These are phyloP conservation scores for Anthracocystis panici-leucophaei DNA, from an alignment of 1,284 basidiomycete species.

Conservation along the genomic window DNA sequence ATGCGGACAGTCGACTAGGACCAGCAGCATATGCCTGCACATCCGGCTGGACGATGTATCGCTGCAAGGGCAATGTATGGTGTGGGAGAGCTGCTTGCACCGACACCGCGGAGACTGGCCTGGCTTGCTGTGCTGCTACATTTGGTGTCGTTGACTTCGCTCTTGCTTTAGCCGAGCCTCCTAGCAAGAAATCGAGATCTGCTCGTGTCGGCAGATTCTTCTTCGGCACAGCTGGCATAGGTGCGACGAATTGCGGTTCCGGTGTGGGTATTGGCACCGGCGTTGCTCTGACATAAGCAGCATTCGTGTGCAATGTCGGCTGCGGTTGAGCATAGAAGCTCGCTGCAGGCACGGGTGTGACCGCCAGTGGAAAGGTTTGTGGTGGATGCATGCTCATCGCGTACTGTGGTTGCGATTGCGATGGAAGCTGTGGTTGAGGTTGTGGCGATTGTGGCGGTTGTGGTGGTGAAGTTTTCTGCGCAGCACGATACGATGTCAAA, in stretches of 20 bases:
- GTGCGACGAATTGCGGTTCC: not conserved
- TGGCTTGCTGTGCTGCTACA: not conserved
- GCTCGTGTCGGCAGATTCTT: slow-evolving; percentile 24
- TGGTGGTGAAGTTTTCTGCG: not conserved
- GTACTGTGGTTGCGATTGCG: not conserved
- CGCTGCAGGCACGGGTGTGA: slow-evolving; percentile 4
- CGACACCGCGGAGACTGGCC: not conserved
- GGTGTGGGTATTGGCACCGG: slow-evolving; percentile 2
- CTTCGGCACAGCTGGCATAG: slow-evolving; percentile 3
- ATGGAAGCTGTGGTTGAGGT: not conserved
- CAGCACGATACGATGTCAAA: not conserved
- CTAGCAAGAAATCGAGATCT: slow-evolving; percentile 35
- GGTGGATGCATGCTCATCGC: slow-evolving; percentile 5
- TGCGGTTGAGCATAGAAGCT: slow-evolving; percentile 26
- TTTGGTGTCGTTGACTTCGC: slow-evolving; percentile 11
- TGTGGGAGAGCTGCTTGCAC: not conserved
- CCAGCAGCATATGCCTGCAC: slow-evolving; percentile 4
- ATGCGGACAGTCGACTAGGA: slow-evolving; percentile 4
- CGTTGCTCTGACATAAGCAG: not conserved
- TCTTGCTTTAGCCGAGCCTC: slow-evolving; percentile 16
- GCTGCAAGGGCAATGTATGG: not conserved
- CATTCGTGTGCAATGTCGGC: not conserved
- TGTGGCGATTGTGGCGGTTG: slow-evolving; percentile 1
- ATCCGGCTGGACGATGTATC: not conserved
- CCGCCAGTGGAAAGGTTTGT: not conserved